Evolutionary conservation across 495 filamentous ascomycete species (phyloP).

Genomic region (Penicillium pulvis): DNA sequence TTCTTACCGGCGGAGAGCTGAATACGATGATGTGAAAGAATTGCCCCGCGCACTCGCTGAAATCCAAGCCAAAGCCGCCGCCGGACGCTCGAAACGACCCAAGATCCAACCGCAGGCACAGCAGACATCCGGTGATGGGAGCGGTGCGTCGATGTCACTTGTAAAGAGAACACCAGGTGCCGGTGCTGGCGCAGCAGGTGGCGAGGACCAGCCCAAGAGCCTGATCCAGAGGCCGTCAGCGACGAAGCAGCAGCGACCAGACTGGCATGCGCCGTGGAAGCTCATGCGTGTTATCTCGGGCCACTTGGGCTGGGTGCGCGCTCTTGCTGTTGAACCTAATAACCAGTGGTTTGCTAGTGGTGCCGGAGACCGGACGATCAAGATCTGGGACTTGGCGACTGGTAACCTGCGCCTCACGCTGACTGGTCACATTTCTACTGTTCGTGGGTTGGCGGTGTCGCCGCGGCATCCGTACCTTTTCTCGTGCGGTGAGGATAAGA

Average conservation of each 20-base stretch:
- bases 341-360: constrained; percentile 99
- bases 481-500: constrained; percentile 98
- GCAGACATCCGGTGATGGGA: constrained; percentile 31
- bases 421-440: constrained; percentile 96
- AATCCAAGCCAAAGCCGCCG: constrained; percentile 71
- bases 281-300: constrained; percentile 96
- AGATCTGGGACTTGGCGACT: constrained; percentile 95
- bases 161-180: constrained; percentile 38
- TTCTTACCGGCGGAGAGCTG: constrained; percentile 64
- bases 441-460: constrained; percentile 89
- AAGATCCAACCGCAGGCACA: constrained; percentile 38
- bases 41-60: constrained; percentile 83
- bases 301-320: constrained; percentile 93
- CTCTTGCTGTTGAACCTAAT: constrained; percentile 87
- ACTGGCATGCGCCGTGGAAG: constrained; percentile 99
- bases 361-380: constrained; percentile 94
- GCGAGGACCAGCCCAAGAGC: constrained; percentile 52
- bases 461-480: constrained; percentile 96
- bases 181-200: constrained; percentile 33
- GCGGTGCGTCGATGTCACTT: constrained; percentile 47
- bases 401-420: constrained; percentile 82
- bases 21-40: constrained; percentile 81
- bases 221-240: constrained; percentile 67
- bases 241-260: constrained; percentile 73
- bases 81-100: constrained; percentile 59